phyloP scores from a whole-genome alignment of 2,329 filamentous ascomycete genomes.

The Leptodontidium sp. region DNA sequence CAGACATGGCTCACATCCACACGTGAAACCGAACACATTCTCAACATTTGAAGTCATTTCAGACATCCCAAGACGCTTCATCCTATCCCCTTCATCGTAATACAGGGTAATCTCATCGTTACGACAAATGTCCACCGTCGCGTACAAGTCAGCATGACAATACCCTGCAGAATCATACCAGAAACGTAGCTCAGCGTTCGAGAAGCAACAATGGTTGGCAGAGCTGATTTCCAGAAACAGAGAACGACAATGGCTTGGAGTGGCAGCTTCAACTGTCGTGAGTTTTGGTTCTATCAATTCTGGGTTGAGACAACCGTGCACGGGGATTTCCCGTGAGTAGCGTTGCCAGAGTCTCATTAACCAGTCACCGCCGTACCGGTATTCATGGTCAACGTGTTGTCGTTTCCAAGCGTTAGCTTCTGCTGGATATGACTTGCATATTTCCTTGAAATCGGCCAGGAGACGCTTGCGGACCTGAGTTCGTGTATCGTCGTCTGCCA shows the following conservation, averaged over 20 bases:
- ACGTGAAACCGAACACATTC: not conserved
- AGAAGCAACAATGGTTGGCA: constrained; percentile 6
- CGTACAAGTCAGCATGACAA: not conserved
- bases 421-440: not conserved
- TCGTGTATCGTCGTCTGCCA: not conserved
- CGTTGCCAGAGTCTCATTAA: not conserved
- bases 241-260: not conserved
- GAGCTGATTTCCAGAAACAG: not conserved
- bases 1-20: constrained; percentile 15
- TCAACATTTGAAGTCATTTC: not conserved
- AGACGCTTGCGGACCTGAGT: constrained; percentile 12
- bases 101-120: constrained; percentile 9
- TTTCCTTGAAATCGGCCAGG: not conserved
- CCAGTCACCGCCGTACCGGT: not conserved
- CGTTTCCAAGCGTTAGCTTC: not conserved
- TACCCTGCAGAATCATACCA: not conserved
- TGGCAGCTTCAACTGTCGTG: too few relatives aligned
- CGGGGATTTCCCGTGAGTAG: not conserved
- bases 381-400: not conserved
- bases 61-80: not conserved
- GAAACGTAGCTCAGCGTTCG: not conserved
- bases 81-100: not conserved
- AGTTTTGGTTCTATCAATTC: not conserved
- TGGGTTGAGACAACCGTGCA: not conserved
- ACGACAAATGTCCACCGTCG: not conserved